Evolutionary conservation across 2,329 filamentous ascomycete genomes (phyloP).

Genomic region (Aspergillus sojae): DNA sequence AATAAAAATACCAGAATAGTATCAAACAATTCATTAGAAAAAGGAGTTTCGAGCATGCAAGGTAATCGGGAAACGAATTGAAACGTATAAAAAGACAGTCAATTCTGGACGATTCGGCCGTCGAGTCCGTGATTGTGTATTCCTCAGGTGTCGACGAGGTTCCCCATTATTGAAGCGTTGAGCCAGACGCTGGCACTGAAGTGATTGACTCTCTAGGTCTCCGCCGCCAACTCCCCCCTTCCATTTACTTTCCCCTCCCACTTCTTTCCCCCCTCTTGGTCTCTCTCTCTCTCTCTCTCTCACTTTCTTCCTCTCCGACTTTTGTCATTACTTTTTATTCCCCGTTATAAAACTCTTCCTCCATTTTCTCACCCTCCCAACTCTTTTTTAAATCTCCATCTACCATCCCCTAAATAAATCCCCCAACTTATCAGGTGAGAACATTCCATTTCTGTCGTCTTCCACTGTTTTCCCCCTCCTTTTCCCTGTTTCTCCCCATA

Average conservation of each 20-base stretch:
- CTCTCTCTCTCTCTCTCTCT: constrained; percentile 8
- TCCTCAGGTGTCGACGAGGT: constrained; percentile 9
- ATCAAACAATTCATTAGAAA: background rate
- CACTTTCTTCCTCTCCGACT: constrained; percentile 16
- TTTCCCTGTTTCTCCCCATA: constrained; percentile 3
- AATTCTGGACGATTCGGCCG: background rate
- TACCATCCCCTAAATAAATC: constrained; percentile 3
- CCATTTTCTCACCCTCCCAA: constrained; percentile 15
- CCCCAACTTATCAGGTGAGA: constrained; percentile 29
- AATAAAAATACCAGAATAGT: background rate
- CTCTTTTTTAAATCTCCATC: background rate
- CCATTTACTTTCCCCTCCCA: constrained; percentile 22
- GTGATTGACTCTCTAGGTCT: constrained; percentile 16
- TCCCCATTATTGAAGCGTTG: constrained; percentile 8
- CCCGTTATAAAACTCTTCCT: constrained; percentile 10
- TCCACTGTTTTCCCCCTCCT: constrained; percentile 14
- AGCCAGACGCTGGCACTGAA: background rate
- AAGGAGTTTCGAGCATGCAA: background rate
- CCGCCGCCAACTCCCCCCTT: constrained; percentile 2
- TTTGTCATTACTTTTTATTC: constrained; percentile 9
- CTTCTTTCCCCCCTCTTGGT: constrained; percentile 18
- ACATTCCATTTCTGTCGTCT: constrained; percentile 18
- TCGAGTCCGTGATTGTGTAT: background rate
- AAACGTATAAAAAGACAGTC: background rate
- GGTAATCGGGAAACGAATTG: background rate